Conservation (phyloP, 768 basidiomycete genomes). For the Agaricus subrufescens region DNA sequence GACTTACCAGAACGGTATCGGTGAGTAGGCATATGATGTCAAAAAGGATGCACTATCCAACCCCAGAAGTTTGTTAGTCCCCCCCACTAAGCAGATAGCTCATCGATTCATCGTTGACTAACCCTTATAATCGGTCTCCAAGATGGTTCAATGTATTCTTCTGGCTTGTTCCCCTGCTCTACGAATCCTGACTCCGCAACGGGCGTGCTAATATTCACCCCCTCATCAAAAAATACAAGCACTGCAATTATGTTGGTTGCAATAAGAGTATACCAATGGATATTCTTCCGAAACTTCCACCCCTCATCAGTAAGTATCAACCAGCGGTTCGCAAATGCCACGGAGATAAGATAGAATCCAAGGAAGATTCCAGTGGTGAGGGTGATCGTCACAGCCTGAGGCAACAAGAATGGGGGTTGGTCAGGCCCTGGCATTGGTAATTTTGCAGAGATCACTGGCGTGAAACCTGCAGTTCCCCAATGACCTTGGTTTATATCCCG, state of each 20-base stretch:
- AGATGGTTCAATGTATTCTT: not conserved
- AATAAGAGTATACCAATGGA: not conserved
- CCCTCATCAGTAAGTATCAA: conserved; percentile 5
- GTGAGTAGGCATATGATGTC: not conserved
- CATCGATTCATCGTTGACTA: not conserved
- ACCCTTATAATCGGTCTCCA: not conserved
- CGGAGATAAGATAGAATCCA: not conserved
- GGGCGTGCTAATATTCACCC: not conserved
- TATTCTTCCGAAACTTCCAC: not conserved
- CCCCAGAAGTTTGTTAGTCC: not conserved
- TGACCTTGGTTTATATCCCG: no score
- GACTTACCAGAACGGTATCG: not conserved
- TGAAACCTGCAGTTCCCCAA: no score
- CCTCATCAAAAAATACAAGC: not conserved
- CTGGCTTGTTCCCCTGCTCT: not conserved
- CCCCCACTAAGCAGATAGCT: not conserved
- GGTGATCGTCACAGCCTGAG: not conserved
- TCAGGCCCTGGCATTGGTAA: no score
- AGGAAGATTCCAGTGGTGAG: not conserved
- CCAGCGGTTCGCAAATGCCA: not conserved
- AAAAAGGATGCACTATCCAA: not conserved
- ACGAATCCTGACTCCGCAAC: not conserved
- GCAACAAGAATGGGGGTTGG: not conserved
- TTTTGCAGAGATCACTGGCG: no score
- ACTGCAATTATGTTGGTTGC: not conserved